Conservation (phyloP, 225 moss, liverwort and hornwort species). For the Neckera pumila region DNA sequence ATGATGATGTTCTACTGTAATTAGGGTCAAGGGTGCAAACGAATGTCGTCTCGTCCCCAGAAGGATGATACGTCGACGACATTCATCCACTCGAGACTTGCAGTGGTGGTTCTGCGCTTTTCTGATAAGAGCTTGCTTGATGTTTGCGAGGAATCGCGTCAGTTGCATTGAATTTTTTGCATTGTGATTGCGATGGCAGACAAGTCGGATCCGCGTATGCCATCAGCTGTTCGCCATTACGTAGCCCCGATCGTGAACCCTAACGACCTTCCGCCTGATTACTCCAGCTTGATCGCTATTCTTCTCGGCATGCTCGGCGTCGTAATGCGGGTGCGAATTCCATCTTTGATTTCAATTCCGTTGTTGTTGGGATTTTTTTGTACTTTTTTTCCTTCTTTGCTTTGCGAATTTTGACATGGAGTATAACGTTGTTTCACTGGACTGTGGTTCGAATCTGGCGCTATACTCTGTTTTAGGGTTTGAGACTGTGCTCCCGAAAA, state of each 20-base stretch:
- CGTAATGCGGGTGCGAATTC: conserved; percentile 50
- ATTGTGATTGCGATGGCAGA: conserved; percentile 19
- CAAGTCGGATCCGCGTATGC: conserved; percentile 69
- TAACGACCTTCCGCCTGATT: conserved; percentile 72
- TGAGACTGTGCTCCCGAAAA: background rate
- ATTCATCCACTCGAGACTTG: background rate
- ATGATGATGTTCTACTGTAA: too few species aligned
- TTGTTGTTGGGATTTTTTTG: background rate
- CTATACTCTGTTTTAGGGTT: background rate
- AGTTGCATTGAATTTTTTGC: background rate
- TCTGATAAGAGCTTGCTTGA: background rate
- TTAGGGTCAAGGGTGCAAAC: background rate
- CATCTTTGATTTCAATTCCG: background rate
- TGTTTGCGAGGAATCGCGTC: background rate
- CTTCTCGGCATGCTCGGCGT: conserved; percentile 71
- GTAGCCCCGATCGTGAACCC: conserved; percentile 27
- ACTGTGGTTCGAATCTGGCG: background rate
- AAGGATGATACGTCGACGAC: background rate
- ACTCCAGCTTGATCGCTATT: conserved; percentile 71
- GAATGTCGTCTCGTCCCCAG: background rate
- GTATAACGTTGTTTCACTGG: background rate
- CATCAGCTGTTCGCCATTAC: conserved; percentile 49
- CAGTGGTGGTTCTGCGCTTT: too few species aligned
- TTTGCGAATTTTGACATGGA: background rate
- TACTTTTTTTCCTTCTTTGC: too few species aligned